Conservation (phyloP, 257 asterid genomes). For the Nicotiana noctiflora region DNA sequence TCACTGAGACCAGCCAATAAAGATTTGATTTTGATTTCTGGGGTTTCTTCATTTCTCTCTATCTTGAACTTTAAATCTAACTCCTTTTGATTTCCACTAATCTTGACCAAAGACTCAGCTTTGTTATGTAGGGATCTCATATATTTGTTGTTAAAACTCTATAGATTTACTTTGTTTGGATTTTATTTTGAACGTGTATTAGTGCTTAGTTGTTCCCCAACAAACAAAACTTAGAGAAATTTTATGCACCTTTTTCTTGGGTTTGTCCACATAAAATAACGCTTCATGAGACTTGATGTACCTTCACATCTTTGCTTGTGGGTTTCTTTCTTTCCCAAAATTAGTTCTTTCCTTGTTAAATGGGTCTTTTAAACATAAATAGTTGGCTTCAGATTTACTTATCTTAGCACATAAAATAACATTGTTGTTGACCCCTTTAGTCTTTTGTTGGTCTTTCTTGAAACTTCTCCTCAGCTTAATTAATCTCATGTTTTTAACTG, state of each 20-base stretch:
- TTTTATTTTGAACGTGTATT: constrained; percentile 21
- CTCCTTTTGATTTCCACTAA: not conserved
- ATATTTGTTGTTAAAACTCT: not conserved
- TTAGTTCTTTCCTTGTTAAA: constrained; percentile 29
- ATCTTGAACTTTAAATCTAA: not conserved
- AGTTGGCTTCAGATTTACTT: constrained; percentile 24
- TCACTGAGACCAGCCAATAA: constrained; percentile 23
- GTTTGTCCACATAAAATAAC: constrained; percentile 83
- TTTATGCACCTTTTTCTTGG: constrained; percentile 26
- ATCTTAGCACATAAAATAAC: constrained; percentile 57
- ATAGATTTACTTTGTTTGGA: constrained; percentile 23
- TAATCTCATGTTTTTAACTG: constrained; percentile 21
- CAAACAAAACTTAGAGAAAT: constrained; percentile 27
- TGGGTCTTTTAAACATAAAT: constrained; percentile 6
- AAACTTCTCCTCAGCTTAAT: constrained; percentile 1
- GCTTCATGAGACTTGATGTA: constrained; percentile 28
- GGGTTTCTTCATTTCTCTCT: constrained; percentile 18
- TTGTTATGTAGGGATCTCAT: no score
- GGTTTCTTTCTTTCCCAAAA: constrained; percentile 22
- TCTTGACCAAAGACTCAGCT: not conserved
- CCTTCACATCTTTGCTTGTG: constrained; percentile 24
- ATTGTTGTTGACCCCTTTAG: constrained; percentile 16
- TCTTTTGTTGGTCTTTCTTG: constrained; percentile 7
- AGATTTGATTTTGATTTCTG: constrained; percentile 28
- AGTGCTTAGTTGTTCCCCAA: constrained; percentile 44